phyloP scores from a whole-genome alignment of 2,329 filamentous ascomycete genomes.

The Karstenula rhodostoma region DNA sequence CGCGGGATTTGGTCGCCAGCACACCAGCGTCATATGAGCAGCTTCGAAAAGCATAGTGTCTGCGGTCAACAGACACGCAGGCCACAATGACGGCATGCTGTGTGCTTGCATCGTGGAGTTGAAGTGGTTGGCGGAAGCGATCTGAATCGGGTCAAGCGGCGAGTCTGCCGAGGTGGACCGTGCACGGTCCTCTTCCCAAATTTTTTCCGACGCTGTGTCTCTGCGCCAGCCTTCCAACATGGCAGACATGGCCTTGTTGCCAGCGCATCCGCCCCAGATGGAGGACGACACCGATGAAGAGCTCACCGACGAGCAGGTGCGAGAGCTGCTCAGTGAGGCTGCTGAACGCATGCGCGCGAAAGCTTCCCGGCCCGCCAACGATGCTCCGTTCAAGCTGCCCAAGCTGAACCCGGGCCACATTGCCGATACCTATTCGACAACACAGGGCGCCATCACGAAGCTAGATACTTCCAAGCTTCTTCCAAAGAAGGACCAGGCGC shows the following conservation, averaged over 20 bases:
- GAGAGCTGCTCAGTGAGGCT: conserved; percentile 69
- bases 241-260: conserved; percentile 41
- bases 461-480: conserved; percentile 62
- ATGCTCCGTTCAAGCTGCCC: conserved; percentile 57
- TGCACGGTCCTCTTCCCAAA: conserved; percentile 22
- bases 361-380: conserved; percentile 29
- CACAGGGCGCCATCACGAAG: conserved; percentile 61
- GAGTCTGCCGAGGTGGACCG: conserved; percentile 31
- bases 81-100: background rate
- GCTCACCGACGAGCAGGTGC: conserved; percentile 70
- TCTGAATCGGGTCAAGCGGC: conserved; percentile 17
- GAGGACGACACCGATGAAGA: conserved; percentile 53
- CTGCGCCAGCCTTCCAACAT: conserved; percentile 33
- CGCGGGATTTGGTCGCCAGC: conserved; percentile 19
- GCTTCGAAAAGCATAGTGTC: conserved; percentile 1
- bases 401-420: conserved; percentile 58
- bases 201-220: conserved; percentile 36
- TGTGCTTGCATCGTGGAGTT: background rate
- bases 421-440: conserved; percentile 63
- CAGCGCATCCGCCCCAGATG: conserved; percentile 44
- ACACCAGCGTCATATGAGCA: conserved; percentile 34
- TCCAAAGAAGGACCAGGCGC: conserved; percentile 56
- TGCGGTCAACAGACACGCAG: background rate
- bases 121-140: background rate
- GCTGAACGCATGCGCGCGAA: conserved; percentile 64